Conservation (phyloP, 768 basidiomycete species). For the Russula abietina region DNA sequence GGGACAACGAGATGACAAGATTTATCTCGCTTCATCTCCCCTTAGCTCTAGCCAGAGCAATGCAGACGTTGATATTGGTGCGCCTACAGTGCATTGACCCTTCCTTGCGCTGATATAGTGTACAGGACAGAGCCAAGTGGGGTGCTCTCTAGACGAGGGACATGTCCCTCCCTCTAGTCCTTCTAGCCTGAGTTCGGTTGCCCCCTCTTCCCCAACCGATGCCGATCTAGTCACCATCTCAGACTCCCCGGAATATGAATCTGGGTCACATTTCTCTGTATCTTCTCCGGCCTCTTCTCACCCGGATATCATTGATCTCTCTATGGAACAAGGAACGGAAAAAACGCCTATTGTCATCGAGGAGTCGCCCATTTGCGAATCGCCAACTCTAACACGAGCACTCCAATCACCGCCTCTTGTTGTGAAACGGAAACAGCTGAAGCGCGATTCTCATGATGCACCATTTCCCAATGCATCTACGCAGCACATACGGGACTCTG, state of each 20-base stretch:
- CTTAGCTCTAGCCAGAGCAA: not conserved
- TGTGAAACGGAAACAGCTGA: conserved; percentile 1
- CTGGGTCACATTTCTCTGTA: not conserved
- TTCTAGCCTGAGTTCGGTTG: not conserved
- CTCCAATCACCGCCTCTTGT: not conserved
- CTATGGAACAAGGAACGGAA: conserved; percentile 15
- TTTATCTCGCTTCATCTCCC: not conserved
- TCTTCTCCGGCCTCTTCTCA: not conserved
- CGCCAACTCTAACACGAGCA: not conserved
- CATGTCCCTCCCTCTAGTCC: not conserved
- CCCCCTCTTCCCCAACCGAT: not conserved
- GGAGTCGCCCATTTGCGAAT: conserved; percentile 13
- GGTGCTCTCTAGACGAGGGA: not conserved
- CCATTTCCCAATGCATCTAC: conserved; percentile 18
- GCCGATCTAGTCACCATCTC: not conserved
- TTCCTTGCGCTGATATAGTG: not conserved
- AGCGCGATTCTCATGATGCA: not conserved
- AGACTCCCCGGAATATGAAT: not conserved
- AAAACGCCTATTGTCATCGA: conserved; percentile 18
- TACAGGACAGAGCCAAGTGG: conserved; percentile 6
- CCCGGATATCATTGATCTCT: conserved; percentile 20
- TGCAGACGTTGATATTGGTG: conserved; percentile 9
- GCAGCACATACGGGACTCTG: conserved; percentile 20
- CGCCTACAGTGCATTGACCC: not conserved
- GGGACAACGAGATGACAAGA: not conserved